phyloP scores from a whole-genome alignment of 2,329 filamentous ascomycete species.

The Claviceps sp. region DNA sequence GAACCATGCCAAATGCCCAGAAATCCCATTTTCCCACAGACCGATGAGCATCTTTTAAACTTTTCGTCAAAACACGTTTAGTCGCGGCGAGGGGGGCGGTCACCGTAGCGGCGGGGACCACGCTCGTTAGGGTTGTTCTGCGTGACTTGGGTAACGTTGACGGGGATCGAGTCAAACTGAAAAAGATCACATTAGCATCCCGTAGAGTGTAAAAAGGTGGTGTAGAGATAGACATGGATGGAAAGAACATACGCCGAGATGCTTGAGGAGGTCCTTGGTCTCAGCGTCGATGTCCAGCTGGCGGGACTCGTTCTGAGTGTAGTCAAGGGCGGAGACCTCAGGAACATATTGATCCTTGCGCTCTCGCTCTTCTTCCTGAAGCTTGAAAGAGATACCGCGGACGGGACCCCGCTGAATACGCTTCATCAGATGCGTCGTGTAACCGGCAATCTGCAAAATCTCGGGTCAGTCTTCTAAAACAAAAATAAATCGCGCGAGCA shows the following conservation, averaged over 20 bases:
- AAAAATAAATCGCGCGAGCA: background rate
- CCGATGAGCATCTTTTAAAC: conserved; percentile 4
- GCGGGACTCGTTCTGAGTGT: conserved; percentile 86
- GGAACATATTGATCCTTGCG: conserved; percentile 99
- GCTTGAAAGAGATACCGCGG: conserved; percentile 99
- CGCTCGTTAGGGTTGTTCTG: conserved; percentile 82
- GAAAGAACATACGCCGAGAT: conserved; percentile 72
- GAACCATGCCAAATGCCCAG: conserved; percentile 29
- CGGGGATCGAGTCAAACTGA: conserved; percentile 92
- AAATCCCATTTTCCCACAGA: conserved; percentile 24
- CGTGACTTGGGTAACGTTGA: conserved; percentile 84
- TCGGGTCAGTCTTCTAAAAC: background rate
- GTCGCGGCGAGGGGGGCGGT: conserved; percentile 34
- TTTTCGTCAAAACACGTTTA: conserved; percentile 10
- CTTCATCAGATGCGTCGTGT: conserved; percentile 99
- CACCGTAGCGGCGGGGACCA: conserved; percentile 59
- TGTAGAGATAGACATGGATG: background rate
- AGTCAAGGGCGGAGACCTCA: conserved; percentile 96
- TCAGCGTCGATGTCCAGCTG: conserved; percentile 91
- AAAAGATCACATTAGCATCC: conserved; percentile 15
- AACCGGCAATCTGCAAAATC: conserved; percentile 68
- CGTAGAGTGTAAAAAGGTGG: background rate
- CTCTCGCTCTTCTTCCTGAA: conserved; percentile 99
- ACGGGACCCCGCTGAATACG: conserved; percentile 98
- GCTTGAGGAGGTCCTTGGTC: conserved; percentile 98